Conservation (phyloP, 2,329 filamentous ascomycete species). For the Elsinoe perseae region DNA sequence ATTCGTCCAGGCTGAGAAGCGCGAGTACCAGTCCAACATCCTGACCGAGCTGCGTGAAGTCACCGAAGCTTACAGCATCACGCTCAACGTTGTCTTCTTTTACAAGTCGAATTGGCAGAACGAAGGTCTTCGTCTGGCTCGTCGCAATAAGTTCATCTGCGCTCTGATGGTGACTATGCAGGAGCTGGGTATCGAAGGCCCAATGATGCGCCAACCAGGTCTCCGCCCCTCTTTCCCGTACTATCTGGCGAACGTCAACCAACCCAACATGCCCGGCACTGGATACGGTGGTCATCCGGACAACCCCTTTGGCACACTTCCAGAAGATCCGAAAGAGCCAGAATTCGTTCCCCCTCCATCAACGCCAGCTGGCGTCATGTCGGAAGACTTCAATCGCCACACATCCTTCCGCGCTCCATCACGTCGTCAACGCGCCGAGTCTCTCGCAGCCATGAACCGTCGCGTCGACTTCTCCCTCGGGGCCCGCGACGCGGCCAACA, state of each 20-base stretch:
- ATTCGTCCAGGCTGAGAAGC: slow-evolving; percentile 77
- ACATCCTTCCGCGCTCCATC: slow-evolving; percentile 23
- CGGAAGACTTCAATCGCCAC: slow-evolving; percentile 22
- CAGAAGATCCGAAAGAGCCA: slow-evolving; percentile 31
- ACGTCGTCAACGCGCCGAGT: slow-evolving; percentile 48
- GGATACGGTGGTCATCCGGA: slow-evolving; percentile 40
- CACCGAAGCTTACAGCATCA: slow-evolving; percentile 75
- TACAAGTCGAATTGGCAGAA: slow-evolving; percentile 98
- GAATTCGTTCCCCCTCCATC: slow-evolving; percentile 34
- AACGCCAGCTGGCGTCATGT: slow-evolving; percentile 15
- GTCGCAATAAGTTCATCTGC: slow-evolving; percentile 90
- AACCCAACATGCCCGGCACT: slow-evolving; percentile 37
- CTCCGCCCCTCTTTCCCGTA: slow-evolving; percentile 60
- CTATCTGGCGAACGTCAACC: slow-evolving; percentile 50
- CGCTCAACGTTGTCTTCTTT: slow-evolving; percentile 90
- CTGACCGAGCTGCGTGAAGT: slow-evolving; percentile 76
- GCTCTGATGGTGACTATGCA: slow-evolving; percentile 82
- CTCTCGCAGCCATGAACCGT: slow-evolving; percentile 50
- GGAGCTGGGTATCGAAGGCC: slow-evolving; percentile 76
- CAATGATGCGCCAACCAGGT: slow-evolving; percentile 63
- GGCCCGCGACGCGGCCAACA: slow-evolving; percentile 51
- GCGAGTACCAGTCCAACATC: slow-evolving; percentile 80
- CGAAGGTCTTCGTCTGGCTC: slow-evolving; percentile 77
- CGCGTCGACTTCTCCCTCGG: slow-evolving; percentile 65
- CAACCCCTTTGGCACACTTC: slow-evolving; percentile 34